These are phyloP conservation scores for Neurospora sp. DNA, from an alignment of 495 filamentous ascomycete genomes.

Conservation along the genomic window DNA sequence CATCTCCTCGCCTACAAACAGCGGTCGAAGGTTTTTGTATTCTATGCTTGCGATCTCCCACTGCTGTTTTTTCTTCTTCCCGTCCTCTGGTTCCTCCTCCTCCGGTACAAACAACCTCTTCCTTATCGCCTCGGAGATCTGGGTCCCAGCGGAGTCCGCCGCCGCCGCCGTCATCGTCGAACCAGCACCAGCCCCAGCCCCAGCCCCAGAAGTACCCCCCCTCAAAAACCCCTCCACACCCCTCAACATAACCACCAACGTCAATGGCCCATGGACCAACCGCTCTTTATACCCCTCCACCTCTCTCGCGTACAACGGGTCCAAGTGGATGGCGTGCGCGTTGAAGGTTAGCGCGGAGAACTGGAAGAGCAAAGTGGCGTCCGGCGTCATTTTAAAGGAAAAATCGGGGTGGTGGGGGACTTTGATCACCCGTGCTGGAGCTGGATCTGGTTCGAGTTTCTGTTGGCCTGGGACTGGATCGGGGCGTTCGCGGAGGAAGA, in stretches of 20 bases:
- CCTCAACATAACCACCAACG: slow-evolving; percentile 62
- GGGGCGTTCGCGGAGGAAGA: neutral
- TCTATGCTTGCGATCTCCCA: slow-evolving; percentile 43
- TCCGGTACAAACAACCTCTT: neutral
- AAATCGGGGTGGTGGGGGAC: slow-evolving; percentile 40
- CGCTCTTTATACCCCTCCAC: slow-evolving; percentile 65
- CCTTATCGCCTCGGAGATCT: neutral
- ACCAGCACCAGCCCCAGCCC: neutral
- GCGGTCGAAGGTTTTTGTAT: slow-evolving; percentile 74
- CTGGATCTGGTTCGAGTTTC: neutral
- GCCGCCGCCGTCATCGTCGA: neutral
- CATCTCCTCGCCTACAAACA: slow-evolving; percentile 62
- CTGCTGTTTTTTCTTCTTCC: slow-evolving; percentile 8
- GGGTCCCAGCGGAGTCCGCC: neutral
- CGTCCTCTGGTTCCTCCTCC: neutral
- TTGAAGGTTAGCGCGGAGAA: slow-evolving; percentile 82
- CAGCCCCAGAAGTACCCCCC: neutral
- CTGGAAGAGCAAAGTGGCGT: slow-evolving; percentile 62
- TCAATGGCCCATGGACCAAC: slow-evolving; percentile 80
- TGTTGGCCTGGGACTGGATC: neutral
- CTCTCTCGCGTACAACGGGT: slow-evolving; percentile 55
- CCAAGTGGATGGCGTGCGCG: slow-evolving; percentile 77
- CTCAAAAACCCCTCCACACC: slow-evolving; percentile 33
- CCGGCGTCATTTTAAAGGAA: slow-evolving; percentile 50
- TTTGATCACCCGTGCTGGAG: neutral